Evolutionary conservation across 2,329 filamentous ascomycete species (phyloP), one percentile per base, ranked within the genome.

Genomic region (Dothideomycetidae sp.): DNA sequence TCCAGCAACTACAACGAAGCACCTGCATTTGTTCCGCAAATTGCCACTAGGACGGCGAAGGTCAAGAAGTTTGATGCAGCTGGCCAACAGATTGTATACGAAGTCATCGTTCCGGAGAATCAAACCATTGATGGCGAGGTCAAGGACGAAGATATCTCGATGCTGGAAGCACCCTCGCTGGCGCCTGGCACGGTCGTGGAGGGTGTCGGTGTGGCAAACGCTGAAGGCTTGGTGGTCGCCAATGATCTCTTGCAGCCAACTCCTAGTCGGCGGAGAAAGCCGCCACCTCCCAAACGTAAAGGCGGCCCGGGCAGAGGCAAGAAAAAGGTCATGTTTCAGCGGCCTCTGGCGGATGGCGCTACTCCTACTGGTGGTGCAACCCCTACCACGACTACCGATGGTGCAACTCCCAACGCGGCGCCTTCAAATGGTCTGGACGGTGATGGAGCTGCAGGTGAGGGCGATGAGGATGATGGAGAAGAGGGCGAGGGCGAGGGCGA

Each of bases 121-220:
- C 81, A 90, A 53, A 64, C 66, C 4, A 70, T 93, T 1, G 81
- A 88, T 45, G 84, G 84, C 40, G 85, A 93, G 53, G 77, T 93
- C 35, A 72, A 83, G 41, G 63, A 68, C 26, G 63, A 67, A 32
- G 62, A 67, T 37, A 63, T 64, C 39, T 54, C 61, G 17, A 56
- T 63, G 33, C 58, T 62, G 30, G 64, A 66, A 30, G 53, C 56
- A 5, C 46, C 53, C 31, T 57, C 60, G 5, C 54, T 58, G 17
- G 66, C 67, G 4, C 70, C 69, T 1, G 67, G 70, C 15, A 73
- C 67, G n/a, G 59, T 70, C 5, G 67, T 75, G 18, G 71, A 78
- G 67, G 60, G 68, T 46, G 54, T 71, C 47, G 61, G 70, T 42
- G 62, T 75, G 19, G 73, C 75, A 32, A 75, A 76, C 48, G 66